A percentile compares a stretch with the other conserved stretches of the same genome.
These are phyloP conservation scores for Hemileia vastatrix DNA, from an alignment of 1,284 basidiomycete species.

Conservation along the genomic window DNA sequence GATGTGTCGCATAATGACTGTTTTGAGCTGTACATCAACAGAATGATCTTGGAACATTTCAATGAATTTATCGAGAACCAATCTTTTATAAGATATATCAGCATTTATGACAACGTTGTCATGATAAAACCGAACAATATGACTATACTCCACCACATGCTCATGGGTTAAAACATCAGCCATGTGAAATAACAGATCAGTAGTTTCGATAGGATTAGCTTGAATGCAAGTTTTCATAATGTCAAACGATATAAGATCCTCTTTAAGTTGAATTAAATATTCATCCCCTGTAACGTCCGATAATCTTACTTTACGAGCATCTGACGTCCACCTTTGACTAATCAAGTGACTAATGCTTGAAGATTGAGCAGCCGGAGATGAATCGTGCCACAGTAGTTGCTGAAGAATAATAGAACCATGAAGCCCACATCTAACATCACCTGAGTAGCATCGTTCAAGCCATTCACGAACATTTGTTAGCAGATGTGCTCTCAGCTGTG, in stretches of 20 bases:
- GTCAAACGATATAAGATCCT: slow-evolving; percentile 60
- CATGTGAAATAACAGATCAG: slow-evolving; percentile 82
- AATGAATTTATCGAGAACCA: slow-evolving; percentile 74
- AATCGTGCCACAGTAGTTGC: slow-evolving; percentile 16
- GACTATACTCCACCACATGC: slow-evolving; percentile 70
- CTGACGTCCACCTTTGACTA: slow-evolving; percentile 23
- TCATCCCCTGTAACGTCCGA: slow-evolving; percentile 49
- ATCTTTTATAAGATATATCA: slow-evolving; percentile 60
- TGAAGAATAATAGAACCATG: slow-evolving; percentile 21
- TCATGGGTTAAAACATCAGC: slow-evolving; percentile 72
- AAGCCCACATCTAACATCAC: slow-evolving; percentile 2
- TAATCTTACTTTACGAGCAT: slow-evolving; percentile 34
- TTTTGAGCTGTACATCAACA: slow-evolving; percentile 68
- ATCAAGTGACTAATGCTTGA: slow-evolving; percentile 13
- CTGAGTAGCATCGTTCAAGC: slow-evolving; percentile 17
- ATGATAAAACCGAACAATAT: slow-evolving; percentile 79
- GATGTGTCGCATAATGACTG: slow-evolving; percentile 72
- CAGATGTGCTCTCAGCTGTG: slow-evolving; percentile 32
- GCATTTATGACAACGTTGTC: slow-evolving; percentile 61
- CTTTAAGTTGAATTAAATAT: slow-evolving; percentile 47
- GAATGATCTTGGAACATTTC: slow-evolving; percentile 65
- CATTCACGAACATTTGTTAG: slow-evolving; percentile 3
- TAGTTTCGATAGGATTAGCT: slow-evolving; percentile 58
- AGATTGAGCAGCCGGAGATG: slow-evolving; percentile 6
- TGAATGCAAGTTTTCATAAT: slow-evolving; percentile 60